Evolutionary conservation across 2,329 filamentous ascomycete species (phyloP).

Genomic region (Tolypocladium sp.): DNA sequence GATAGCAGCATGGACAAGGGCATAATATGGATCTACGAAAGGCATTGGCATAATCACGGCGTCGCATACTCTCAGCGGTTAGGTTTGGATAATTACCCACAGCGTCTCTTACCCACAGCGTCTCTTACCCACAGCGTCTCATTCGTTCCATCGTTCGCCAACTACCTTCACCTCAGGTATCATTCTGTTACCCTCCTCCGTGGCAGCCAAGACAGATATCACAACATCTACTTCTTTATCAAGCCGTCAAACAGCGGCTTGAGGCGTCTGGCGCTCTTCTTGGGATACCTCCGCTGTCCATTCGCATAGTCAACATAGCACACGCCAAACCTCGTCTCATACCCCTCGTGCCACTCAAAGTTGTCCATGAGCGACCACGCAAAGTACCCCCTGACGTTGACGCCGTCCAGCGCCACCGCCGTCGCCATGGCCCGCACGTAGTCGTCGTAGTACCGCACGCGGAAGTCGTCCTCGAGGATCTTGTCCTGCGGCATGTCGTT

Average conservation of each 20-base stretch:
- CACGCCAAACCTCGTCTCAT: conserved; percentile 77
- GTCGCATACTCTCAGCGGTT: not conserved
- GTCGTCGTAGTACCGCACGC: conserved; percentile 66
- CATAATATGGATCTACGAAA: no score
- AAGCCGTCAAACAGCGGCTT: conserved; percentile 61
- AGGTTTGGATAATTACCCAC: not conserved
- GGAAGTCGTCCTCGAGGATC: conserved; percentile 74
- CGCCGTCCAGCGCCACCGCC: conserved; percentile 62
- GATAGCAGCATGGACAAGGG: not conserved
- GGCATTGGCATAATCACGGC: not conserved
- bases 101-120: no score
- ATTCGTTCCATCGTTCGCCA: not conserved
- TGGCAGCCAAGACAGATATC: not conserved
- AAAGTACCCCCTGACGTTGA: conserved; percentile 71
- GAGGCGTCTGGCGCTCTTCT: conserved; percentile 72
- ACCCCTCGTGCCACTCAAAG: conserved; percentile 89
- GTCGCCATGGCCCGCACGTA: conserved; percentile 72
- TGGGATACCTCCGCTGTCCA: conserved; percentile 69
- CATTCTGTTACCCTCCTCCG: not conserved
- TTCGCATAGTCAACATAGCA: conserved; percentile 76
- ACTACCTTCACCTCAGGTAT: not conserved
- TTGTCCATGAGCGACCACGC: conserved; percentile 88
- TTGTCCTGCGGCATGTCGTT: conserved; percentile 62
- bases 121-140: not conserved
- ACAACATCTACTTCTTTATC: conserved; percentile 46